Conservation (phyloP, 441 rosid genomes). For the Populus hybrid region DNA sequence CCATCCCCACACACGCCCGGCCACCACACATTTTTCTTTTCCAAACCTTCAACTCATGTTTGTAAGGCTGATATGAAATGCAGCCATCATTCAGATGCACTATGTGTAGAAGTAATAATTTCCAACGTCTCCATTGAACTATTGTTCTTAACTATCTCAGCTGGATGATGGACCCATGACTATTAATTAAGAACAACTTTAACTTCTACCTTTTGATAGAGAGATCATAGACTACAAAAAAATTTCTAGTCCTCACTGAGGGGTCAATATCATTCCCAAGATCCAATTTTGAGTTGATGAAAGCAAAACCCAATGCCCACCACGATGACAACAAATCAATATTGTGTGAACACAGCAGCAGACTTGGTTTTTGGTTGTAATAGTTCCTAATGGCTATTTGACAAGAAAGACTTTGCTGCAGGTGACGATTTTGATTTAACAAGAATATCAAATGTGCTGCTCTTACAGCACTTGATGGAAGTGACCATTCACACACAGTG, state of each 20-base stretch:
- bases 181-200: not conserved
- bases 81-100: not conserved
- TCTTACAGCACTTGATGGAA: not conserved
- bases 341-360: not conserved
- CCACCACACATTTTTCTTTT: no score
- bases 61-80: no score
- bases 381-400: not conserved
- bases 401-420: not conserved
- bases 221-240: slow-evolving; percentile 5
- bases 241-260: not conserved
- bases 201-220: not conserved
- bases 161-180: not conserved
- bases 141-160: not conserved
- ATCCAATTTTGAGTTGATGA: not conserved
- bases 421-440: not conserved
- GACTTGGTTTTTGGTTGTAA: not conserved
- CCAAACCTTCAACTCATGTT: no score
- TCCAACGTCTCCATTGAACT: not conserved
- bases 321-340: not conserved
- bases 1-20: no score
- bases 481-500: not conserved
- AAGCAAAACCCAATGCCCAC: not conserved
- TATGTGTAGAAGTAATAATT: no score
- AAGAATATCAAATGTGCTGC: not conserved
- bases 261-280: no score